phyloP scores from a whole-genome alignment of 176 grass and related monocot genomes.

The Leersia perrieri region DNA sequence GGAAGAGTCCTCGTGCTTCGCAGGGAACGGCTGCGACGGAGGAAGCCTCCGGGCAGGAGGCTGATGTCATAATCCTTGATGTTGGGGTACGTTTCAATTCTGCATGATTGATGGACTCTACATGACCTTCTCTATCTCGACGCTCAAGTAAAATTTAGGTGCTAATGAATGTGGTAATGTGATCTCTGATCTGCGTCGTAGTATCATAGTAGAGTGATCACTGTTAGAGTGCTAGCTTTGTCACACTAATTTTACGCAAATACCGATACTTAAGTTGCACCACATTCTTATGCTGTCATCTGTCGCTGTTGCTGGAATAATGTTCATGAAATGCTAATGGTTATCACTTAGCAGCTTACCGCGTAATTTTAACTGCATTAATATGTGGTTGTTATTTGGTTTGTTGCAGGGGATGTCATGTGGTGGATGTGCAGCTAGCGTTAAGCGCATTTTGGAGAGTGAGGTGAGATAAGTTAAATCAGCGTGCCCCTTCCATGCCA shows the following conservation, averaged over 20 bases:
- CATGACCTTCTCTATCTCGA: not conserved
- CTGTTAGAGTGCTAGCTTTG: not conserved
- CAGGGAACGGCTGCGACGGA: slow-evolving; percentile 42
- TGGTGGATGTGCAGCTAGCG: slow-evolving; percentile 88
- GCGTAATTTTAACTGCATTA: slow-evolving; percentile 10
- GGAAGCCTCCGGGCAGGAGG: slow-evolving; percentile 40
- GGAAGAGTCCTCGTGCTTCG: slow-evolving; percentile 36
- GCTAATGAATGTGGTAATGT: not conserved
- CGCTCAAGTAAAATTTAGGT: not conserved
- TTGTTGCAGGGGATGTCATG: slow-evolving; percentile 87
- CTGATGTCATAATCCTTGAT: slow-evolving; percentile 83
- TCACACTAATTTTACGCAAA: not conserved
- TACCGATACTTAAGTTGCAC: not conserved
- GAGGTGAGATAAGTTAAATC: slow-evolving; percentile 52
- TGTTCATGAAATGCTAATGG: not conserved
- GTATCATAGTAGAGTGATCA: not conserved
- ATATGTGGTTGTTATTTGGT: slow-evolving; percentile 13
- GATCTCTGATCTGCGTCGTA: not conserved
- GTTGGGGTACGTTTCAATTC: slow-evolving; percentile 62
- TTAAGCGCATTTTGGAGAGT: slow-evolving; percentile 89
- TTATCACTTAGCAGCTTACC: not conserved
- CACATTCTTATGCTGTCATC: not conserved
- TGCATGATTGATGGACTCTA: not conserved
- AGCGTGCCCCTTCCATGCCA: not conserved
- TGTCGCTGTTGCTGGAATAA: not conserved